These are phyloP conservation scores for Metschnikowia anglica DNA, from an alignment of 805 yeast species.

Conservation along the genomic window DNA sequence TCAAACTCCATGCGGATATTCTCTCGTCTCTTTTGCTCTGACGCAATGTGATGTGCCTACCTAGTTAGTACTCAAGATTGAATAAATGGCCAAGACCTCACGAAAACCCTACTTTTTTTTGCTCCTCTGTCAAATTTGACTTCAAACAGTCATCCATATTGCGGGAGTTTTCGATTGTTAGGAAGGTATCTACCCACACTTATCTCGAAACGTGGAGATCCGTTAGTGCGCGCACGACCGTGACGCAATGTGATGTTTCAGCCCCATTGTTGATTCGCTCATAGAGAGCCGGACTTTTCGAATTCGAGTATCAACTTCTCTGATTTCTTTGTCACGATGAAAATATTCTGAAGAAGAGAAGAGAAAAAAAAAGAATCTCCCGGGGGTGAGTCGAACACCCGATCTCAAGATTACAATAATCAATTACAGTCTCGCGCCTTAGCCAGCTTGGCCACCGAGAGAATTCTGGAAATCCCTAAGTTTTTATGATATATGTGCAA, in stretches of 20 bases:
- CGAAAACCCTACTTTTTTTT: constrained; percentile 19
- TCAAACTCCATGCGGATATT: constrained; percentile 84
- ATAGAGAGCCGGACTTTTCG: too few relatives aligned
- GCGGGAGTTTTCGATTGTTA: not conserved
- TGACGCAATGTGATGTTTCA: not conserved
- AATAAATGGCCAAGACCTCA: not conserved
- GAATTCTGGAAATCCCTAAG: constrained; percentile 15
- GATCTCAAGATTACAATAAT: constrained; percentile 45
- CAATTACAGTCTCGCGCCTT: constrained; percentile 51
- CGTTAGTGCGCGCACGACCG: constrained; percentile 5
- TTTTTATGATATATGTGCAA: not conserved
- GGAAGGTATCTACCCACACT: not conserved
- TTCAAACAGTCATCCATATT: constrained; percentile 11
- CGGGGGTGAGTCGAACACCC: constrained; percentile 54
- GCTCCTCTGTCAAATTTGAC: constrained; percentile 21
- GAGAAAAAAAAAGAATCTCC: constrained; percentile 32
- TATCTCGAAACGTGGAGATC: constrained; percentile 1
- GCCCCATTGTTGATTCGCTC: too few relatives aligned
- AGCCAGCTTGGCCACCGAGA: constrained; percentile 52
- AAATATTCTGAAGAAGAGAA: constrained; percentile 1
- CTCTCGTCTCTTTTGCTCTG: constrained; percentile 84
- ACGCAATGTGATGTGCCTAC: constrained; percentile 74
- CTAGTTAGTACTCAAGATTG: constrained; percentile 8
- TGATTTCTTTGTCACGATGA: too few relatives aligned
- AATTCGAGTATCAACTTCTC: too few relatives aligned